Evolutionary conservation across 805 yeast genomes (phyloP), one percentile per base, ranked within the genome.

Genomic region (Myxozyma melibiosi): DNA sequence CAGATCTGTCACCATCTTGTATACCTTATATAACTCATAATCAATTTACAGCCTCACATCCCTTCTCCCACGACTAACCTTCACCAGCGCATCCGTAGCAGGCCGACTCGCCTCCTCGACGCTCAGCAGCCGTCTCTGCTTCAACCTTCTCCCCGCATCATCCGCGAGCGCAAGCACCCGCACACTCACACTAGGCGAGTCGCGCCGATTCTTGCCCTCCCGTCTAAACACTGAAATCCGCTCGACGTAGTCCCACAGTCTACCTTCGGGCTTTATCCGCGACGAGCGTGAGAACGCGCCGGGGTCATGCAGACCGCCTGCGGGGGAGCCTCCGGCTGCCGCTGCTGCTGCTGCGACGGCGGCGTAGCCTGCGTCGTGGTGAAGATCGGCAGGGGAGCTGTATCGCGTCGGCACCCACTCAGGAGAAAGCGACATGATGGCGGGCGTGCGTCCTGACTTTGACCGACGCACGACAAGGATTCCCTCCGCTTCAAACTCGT

Each of bases 141-240:
- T 60, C 24, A 63, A 41, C 31, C 38, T 42, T 18, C 55, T 38
- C 2, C 68, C 68, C 30, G 66, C 58, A 14, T 58, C 61, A 38
- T 55, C 62, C 24, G 67, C 58, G 18, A 56, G 47, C 28, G 54
- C 40, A 16, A 61, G 56, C 11, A 62, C 64, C 22, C 65, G 57
- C 38, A 50, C 44, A 9, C 62, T 60, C 1, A 64, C 60, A 27
- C 51, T 55, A 11, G 66, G 65, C 18, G 58, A 54, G 43, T 69
- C 71, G 9, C 74, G 64, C 14, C 71, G 62, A n/a, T 68, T 70
- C 58, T 74, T 73, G 59, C 67, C 67, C 50, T 64, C 67, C 7
- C 73, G 71, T 31, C 77, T 67, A 30, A 70, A 72, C 33, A 63
- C 59, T 2, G 75, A 68, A 31, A 74, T 70, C 34, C 63, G 67